phyloP scores from a whole-genome alignment of 2,329 filamentous ascomycete species.

The Cladosporium sp. region DNA sequence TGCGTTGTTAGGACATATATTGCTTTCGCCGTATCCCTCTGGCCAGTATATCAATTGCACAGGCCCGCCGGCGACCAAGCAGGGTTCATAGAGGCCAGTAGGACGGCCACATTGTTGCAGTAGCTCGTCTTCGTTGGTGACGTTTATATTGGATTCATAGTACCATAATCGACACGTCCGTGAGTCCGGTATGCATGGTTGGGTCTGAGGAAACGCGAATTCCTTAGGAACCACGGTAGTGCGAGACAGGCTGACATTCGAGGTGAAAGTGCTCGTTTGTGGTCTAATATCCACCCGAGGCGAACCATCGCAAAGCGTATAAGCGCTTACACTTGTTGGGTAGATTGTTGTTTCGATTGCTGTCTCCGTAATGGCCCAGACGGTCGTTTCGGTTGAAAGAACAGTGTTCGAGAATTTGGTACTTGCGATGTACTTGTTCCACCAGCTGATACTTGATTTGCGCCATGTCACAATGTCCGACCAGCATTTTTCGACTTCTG shows the following conservation, averaged over 20 bases:
- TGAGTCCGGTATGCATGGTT: slow-evolving; percentile 21
- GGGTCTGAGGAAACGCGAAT: not conserved
- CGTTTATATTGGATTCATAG: slow-evolving; percentile 20
- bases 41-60: slow-evolving; percentile 31
- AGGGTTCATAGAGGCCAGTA: slow-evolving; percentile 21
- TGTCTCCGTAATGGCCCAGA: slow-evolving; percentile 8
- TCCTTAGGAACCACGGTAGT: not conserved
- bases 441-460: slow-evolving; percentile 2
- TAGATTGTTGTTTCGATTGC: slow-evolving; percentile 20
- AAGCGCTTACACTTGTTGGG: slow-evolving; percentile 22
- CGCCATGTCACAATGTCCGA: slow-evolving; percentile 14
- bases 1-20: not conserved
- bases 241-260: slow-evolving; percentile 9
- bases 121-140: slow-evolving; percentile 14
- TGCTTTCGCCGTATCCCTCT: slow-evolving; percentile 10
- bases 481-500: slow-evolving; percentile 11
- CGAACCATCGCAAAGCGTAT: slow-evolving; percentile 30
- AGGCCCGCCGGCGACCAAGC: slow-evolving; percentile 29
- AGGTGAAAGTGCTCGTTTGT: slow-evolving; percentile 20
- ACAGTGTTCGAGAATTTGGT: not conserved
- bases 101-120: slow-evolving; percentile 23
- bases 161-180: slow-evolving; percentile 25
- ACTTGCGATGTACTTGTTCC: slow-evolving; percentile 11
- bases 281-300: slow-evolving; percentile 23
- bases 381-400: not conserved